Evolutionary conservation across 2,329 filamentous ascomycete genomes (phyloP).

Genomic region (Plenodomus tracheiphilus): DNA sequence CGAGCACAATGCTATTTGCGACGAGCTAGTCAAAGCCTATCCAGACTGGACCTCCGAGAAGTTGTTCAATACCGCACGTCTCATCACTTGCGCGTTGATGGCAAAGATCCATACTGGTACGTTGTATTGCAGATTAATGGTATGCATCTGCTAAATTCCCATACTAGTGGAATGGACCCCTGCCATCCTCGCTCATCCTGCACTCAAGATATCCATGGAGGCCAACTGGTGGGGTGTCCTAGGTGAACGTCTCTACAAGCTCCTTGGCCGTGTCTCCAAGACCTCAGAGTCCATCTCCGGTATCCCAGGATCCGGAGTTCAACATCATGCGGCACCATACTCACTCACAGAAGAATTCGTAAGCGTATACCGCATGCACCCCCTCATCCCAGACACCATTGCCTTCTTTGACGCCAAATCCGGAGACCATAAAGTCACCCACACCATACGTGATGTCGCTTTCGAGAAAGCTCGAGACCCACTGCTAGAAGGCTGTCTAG

Average conservation of each 20-base stretch:
- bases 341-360: slow-evolving; percentile 52
- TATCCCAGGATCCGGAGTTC: slow-evolving; percentile 45
- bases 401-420: slow-evolving; percentile 40
- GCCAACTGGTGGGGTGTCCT: slow-evolving; percentile 54
- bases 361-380: slow-evolving; percentile 50
- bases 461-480: slow-evolving; percentile 43
- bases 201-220: slow-evolving; percentile 49
- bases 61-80: slow-evolving; percentile 51
- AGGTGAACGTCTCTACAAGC: slow-evolving; percentile 48
- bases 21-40: slow-evolving; percentile 41
- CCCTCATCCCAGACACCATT: slow-evolving; percentile 47
- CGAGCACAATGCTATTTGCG: slow-evolving; percentile 53
- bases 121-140: too few relatives aligned
- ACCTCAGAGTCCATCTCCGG: slow-evolving; percentile 45
- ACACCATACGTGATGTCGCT: slow-evolving; percentile 15
- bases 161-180: slow-evolving; percentile 51
- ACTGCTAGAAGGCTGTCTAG: slow-evolving; percentile 18
- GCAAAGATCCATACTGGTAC: slow-evolving; percentile 53
- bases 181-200: slow-evolving; percentile 52
- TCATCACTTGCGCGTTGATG: slow-evolving; percentile 54
- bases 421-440: slow-evolving; percentile 35
- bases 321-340: slow-evolving; percentile 47
- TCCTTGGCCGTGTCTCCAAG: slow-evolving; percentile 48
- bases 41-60: slow-evolving; percentile 47
- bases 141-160: too few relatives aligned